Evolutionary conservation across 2,329 filamentous ascomycete species (phyloP).

Genomic region (Reticulascus tulasneorum): DNA sequence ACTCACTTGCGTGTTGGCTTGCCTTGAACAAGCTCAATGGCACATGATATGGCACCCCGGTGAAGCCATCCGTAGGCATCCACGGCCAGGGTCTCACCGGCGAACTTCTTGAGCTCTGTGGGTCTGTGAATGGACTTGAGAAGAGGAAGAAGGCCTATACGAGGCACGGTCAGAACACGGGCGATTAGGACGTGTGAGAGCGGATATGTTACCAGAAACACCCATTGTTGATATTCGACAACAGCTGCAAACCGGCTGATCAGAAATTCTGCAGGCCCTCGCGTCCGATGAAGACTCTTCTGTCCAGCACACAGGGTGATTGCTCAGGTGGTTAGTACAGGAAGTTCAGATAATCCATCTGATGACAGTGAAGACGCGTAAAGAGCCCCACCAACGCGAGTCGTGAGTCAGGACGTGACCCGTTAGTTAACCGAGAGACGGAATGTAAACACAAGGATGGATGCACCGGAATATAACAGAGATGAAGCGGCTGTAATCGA

Average conservation of each 20-base stretch:
- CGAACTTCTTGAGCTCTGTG: slow-evolving; percentile 79
- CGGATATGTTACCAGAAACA: slow-evolving; percentile 14
- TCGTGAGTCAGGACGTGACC: too few species aligned
- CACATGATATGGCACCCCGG: slow-evolving; percentile 84
- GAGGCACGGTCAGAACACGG: slow-evolving; percentile 5
- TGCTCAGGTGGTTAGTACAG: too few species aligned
- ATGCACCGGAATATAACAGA: too few species aligned
- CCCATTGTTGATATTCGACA: slow-evolving; percentile 13
- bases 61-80: slow-evolving; percentile 99
- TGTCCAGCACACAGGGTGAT: too few species aligned
- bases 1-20: slow-evolving; percentile 82
- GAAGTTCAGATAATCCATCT: slow-evolving; percentile 10
- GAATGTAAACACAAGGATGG: too few species aligned
- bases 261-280: too few species aligned
- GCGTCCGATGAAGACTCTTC: too few species aligned
- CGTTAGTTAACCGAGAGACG: too few species aligned
- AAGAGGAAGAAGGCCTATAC: slow-evolving; percentile 76
- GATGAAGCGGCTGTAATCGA: too few species aligned
- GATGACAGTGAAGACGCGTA: slow-evolving; percentile 7
- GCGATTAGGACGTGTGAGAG: slow-evolving; percentile 5
- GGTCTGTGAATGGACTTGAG: slow-evolving; percentile 95
- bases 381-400: too few species aligned
- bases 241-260: too few species aligned
- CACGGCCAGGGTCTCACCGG: slow-evolving; percentile 85
- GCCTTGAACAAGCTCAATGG: slow-evolving; percentile 82